Base-by-base conservation (phyloP, 257 asterid species). In the Nicotiana noctiflora region DNA sequence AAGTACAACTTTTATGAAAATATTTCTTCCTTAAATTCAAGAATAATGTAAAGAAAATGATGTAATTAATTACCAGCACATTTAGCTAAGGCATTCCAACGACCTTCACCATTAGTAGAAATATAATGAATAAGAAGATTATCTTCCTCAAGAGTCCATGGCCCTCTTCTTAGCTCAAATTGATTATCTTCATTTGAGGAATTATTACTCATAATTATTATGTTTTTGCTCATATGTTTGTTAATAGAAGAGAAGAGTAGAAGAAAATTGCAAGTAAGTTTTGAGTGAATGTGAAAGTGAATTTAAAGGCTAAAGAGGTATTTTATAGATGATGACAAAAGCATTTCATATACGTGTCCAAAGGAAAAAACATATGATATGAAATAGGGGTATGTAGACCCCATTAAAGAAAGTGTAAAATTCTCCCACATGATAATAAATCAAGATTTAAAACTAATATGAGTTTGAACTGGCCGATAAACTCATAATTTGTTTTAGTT, bases 71-170 rank as follows among this genome's bases (percentile, higher is more conserved):
- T 80, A 91, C 98, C 98, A 68, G 97, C 93, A 86, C 86, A 84
- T 81, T 90, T 89, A 77, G 97, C 95, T 8, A 86, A 81, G 59
- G 90, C 85, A 83, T 90, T 93, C 97, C 98, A 94, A 19, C 90
- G 90, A 52, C 98, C 97, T 93, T 93, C 98, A 1, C 97, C 93
- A 77, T 91, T 90, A 68, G 79, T 82, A 56, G 88, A 74, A 31
- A 93, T 87, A 59, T 84, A 89, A 10, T 87, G 89, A 79, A 86
- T 88, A 29, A 94, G 97, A 80, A 94, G 93, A 65, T 89, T 89
- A 83, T 94, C 98, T 89, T 94, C 98, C 23, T 94, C 98, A 55
- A 84, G 88, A 12, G 96, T 91, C 98, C 98, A 94, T 81, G 97
- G 97, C 62, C 98, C 98, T 87, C 88, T 93, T 84, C 98, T 88